These are phyloP conservation scores for Pythium grandisporangium DNA, from an alignment of 352 stramenopile species.

Conservation along the genomic window DNA sequence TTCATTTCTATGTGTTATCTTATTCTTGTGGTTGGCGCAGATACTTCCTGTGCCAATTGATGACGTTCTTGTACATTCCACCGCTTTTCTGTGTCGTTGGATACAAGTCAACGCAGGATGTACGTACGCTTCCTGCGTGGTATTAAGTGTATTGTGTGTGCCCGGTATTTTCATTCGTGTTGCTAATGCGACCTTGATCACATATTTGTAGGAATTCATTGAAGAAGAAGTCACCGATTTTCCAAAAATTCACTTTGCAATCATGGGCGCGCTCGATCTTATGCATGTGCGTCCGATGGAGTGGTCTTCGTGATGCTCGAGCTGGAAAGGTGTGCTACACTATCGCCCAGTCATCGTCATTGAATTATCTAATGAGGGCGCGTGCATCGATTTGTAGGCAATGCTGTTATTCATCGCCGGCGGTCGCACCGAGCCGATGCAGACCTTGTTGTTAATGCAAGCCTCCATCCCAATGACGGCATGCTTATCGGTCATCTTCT, in stretches of 20 bases:
- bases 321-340: too few species aligned
- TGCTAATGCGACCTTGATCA: slow-evolving; percentile 1
- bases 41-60: slow-evolving; percentile 83
- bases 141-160: too few species aligned
- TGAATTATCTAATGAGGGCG: too few species aligned
- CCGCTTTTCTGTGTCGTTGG: slow-evolving; percentile 82
- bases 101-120: slow-evolving; percentile 73
- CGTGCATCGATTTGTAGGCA: slow-evolving; percentile 21
- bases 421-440: slow-evolving; percentile 70
- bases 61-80: slow-evolving; percentile 85
- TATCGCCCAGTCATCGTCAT: too few species aligned
- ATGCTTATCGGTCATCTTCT: slow-evolving; percentile 43
- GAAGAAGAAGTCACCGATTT: slow-evolving; percentile 82
- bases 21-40: slow-evolving; percentile 16
- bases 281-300: slow-evolving; percentile 35
- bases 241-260: slow-evolving; percentile 80
- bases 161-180: too few species aligned
- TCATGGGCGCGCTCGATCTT: slow-evolving; percentile 80
- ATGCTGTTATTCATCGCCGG: slow-evolving; percentile 81
- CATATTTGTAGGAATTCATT: slow-evolving; percentile 75
- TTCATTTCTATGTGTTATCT: too few species aligned
- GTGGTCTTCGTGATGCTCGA: background rate
- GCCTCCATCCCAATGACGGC: slow-evolving; percentile 68
- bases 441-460: slow-evolving; percentile 82
- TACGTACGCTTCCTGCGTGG: slow-evolving; percentile 13